These are phyloP conservation scores for Grigorovia transvaalensis DNA, from an alignment of 805 yeast genomes.

Conservation along the genomic window DNA sequence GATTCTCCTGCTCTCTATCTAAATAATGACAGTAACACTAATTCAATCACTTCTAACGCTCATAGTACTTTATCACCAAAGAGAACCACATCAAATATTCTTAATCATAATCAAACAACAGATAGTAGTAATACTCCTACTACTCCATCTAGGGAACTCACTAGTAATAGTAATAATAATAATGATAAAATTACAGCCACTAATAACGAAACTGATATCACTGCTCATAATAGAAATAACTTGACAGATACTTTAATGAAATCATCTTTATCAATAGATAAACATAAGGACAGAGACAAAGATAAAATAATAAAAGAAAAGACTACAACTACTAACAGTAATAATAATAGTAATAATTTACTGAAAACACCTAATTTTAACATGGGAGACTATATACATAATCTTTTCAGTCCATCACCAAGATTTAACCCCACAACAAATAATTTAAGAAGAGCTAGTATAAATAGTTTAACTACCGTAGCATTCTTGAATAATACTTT, in stretches of 20 bases:
- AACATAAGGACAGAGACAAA: background rate
- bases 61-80: conserved; percentile 9
- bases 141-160: conserved; percentile 23
- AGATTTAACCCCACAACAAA: conserved; percentile 9
- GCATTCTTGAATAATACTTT: background rate
- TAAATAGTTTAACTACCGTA: conserved; percentile 1
- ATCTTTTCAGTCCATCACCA: conserved; percentile 29
- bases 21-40: background rate
- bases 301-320: background rate
- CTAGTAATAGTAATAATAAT: conserved; percentile 1
- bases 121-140: conserved; percentile 12
- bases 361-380: conserved; percentile 26
- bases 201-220: background rate
- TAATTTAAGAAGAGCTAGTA: conserved; percentile 1
- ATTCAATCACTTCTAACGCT: no score
- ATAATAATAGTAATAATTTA: conserved; percentile 5
- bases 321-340: background rate
- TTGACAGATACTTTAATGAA: background rate
- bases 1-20: conserved; percentile 21
- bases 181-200: background rate
- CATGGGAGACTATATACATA: conserved; percentile 31
- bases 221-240: background rate
- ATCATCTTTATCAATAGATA: background rate
- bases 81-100: conserved; percentile 6
- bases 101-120: background rate